phyloP scores from a whole-genome alignment of 2,329 filamentous ascomycete genomes.

The Fulvia fulva region DNA sequence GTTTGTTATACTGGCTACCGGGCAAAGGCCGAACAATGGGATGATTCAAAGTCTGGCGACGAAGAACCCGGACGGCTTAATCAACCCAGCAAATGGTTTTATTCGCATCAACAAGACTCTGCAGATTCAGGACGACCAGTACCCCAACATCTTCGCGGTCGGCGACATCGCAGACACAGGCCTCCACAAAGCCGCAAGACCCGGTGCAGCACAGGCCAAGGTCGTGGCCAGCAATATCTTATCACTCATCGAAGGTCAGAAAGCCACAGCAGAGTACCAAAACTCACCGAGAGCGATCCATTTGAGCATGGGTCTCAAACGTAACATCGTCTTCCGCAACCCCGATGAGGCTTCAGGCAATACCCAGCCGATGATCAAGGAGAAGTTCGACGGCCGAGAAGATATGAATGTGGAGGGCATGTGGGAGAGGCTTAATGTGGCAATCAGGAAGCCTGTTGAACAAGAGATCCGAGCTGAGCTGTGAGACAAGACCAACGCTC shows the following conservation, averaged over 20 bases:
- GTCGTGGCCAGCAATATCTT: constrained; percentile 55
- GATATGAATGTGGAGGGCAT: constrained; percentile 17
- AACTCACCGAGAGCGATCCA: constrained; percentile 13
- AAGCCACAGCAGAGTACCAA: constrained; percentile 6
- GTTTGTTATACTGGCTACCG: constrained; percentile 56
- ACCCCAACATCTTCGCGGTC: constrained; percentile 57
- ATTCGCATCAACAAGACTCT: constrained; percentile 52
- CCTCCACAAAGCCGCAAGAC: constrained; percentile 52
- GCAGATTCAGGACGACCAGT: constrained; percentile 49
- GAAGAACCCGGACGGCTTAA: constrained; percentile 39
- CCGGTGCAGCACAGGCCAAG: constrained; percentile 52
- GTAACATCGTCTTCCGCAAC: constrained; percentile 18
- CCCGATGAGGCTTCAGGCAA: constrained; percentile 16
- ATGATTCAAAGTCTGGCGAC: constrained; percentile 48
- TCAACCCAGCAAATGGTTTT: constrained; percentile 24
- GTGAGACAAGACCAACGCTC: background rate
- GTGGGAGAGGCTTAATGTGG: constrained; percentile 13
- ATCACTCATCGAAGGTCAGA: constrained; percentile 35
- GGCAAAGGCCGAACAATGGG: constrained; percentile 55
- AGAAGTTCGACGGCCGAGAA: constrained; percentile 18
- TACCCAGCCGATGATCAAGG: constrained; percentile 11
- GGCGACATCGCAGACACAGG: constrained; percentile 59
- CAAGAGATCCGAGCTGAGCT: constrained; percentile 9
- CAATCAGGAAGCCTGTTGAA: background rate
- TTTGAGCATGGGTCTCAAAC: constrained; percentile 17